Evolutionary conservation across 2,329 filamentous ascomycete species (phyloP), one percentile per base, ranked within the genome.

Genomic region (Penicillium sp.): DNA sequence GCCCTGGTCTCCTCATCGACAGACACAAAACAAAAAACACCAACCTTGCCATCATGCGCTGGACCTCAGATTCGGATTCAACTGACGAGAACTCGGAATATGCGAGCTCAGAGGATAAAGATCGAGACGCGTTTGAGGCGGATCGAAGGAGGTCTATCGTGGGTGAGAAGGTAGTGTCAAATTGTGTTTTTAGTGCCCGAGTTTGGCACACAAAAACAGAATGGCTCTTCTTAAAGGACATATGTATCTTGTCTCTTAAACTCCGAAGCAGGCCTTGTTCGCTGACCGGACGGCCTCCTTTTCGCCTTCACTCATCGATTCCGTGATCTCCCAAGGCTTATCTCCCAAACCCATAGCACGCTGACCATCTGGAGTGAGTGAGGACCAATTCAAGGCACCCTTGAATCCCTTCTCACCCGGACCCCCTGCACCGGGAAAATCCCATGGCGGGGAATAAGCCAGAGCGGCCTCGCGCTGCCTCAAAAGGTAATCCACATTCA

Each of bases 401-500:
- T 55, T 39, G 39, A 69, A 69, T 2, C 64, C 65, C 4, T 38
- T 35, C 42, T 69, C 66, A n/a, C 67, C 67, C 3, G 57, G 47
- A 2, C 67, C 62, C 34, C 66, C 66, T 10, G 66, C 67, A 20
- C 81, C 81, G 0, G 82, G 82, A 56, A 86, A 86, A 51, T 87
- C 83, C 18, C 80, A 81, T 0, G 74, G 76, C 0, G 81, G 82
- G 0, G 73, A 76, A 3, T 87, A 88, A 0, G 68, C 58, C 2
- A 82, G 61, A 50, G 92, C 92, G 0, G 78, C 76, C n/a, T 77
- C 70, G 13, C 83, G 75, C 66, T 94, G 87, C 11, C 77, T 73
- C 1, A 66, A 72, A 1, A 90, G 69, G 56, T 89, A 92, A 14
- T 75, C 65, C 0, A 83, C 80, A 52, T 92, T 95, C 26, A 71